These are phyloP conservation scores for Endoconidiophora laricicola DNA, from an alignment of 2,329 filamentous ascomycete species.

Conservation along the genomic window DNA sequence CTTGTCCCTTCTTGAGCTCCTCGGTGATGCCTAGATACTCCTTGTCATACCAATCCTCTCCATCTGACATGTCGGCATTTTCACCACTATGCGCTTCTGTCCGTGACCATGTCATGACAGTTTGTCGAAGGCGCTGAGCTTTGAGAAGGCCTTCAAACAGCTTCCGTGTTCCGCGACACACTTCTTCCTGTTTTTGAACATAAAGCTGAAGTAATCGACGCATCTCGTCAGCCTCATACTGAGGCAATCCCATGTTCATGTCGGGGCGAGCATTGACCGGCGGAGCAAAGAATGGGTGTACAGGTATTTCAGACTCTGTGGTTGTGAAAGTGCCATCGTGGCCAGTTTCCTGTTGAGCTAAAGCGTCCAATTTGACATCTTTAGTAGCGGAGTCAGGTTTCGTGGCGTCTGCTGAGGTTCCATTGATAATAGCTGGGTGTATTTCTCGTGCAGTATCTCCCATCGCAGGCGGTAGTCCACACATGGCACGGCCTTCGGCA, in stretches of 20 bases:
- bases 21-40: constrained; percentile 63
- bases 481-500: constrained; percentile 4
- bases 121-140: constrained; percentile 54
- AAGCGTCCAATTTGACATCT: not conserved
- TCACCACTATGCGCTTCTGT: constrained; percentile 55
- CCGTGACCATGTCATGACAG: constrained; percentile 60
- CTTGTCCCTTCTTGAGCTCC: constrained; percentile 64
- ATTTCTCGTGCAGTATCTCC: not conserved
- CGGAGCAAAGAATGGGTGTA: constrained; percentile 60
- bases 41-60: constrained; percentile 78
- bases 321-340: not conserved
- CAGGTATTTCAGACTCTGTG: constrained; percentile 24
- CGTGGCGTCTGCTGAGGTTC: not conserved
- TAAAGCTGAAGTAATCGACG: constrained; percentile 58
- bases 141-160: constrained; percentile 55
- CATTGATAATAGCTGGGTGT: not conserved
- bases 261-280: constrained; percentile 46
- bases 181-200: constrained; percentile 74
- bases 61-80: constrained; percentile 64
- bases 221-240: constrained; percentile 61
- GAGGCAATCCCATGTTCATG: constrained; percentile 54
- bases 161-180: constrained; percentile 51
- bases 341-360: not conserved
- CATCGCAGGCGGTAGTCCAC: not conserved
- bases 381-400: not conserved